Evolutionary conservation across 805 yeast genomes (phyloP).

Genomic region (Starmerella floris): DNA sequence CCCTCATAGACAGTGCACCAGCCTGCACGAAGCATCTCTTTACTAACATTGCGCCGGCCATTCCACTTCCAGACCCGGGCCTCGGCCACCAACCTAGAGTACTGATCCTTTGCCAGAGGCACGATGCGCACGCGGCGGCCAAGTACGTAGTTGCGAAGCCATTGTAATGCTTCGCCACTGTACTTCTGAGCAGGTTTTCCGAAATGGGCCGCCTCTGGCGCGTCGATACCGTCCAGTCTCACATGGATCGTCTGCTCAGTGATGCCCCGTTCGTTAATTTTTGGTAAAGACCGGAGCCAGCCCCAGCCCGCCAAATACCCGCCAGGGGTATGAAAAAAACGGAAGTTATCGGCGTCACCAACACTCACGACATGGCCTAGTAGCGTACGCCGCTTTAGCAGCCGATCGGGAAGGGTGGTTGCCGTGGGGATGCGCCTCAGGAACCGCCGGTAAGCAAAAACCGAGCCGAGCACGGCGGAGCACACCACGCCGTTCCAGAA

Average conservation of each 20-base stretch:
- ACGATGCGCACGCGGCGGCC: conserved; percentile 60
- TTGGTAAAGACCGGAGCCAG: conserved; percentile 63
- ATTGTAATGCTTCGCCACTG: conserved; percentile 67
- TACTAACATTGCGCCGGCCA: conserved; percentile 68
- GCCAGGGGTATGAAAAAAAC: conserved; percentile 87
- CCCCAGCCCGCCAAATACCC: conserved; percentile 87
- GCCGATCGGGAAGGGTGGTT: conserved; percentile 36
- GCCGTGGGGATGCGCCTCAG: conserved; percentile 41
- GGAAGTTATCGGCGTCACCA: conserved; percentile 93
- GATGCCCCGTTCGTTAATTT: conserved; percentile 33
- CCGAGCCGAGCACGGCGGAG: conserved; percentile 33
- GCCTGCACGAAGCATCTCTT: conserved; percentile 74
- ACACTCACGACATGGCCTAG: conserved; percentile 75
- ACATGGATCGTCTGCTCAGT: conserved; percentile 63
- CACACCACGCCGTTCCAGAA: conserved; percentile 14
- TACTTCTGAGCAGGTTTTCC: conserved; percentile 87
- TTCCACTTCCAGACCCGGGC: conserved; percentile 48
- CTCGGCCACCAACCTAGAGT: conserved; percentile 73
- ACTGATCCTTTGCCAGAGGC: conserved; percentile 76
- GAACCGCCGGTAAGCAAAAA: conserved; percentile 34
- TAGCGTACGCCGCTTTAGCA: conserved; percentile 35
- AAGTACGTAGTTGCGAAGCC: conserved; percentile 55
- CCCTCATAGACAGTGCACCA: conserved; percentile 83
- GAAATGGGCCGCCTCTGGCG: conserved; percentile 90
- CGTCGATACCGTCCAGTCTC: conserved; percentile 86